These are phyloP conservation scores for Quercus dentata DNA, from an alignment of 306 rosid species.

Conservation along the genomic window DNA sequence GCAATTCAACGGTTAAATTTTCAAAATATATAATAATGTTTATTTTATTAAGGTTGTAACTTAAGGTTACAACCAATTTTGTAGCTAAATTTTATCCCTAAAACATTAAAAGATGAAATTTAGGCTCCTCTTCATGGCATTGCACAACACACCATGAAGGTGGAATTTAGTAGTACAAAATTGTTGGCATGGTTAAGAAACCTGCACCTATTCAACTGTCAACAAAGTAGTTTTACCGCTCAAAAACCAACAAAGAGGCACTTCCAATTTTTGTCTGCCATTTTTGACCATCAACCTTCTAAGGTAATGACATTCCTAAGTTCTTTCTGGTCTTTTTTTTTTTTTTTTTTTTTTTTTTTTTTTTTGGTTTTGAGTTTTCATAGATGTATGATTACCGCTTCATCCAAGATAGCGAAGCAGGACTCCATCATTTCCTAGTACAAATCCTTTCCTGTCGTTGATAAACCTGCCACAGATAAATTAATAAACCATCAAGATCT, in stretches of 20 bases:
- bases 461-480: constrained; percentile 58
- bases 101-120: background rate
- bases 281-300: background rate
- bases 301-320: background rate
- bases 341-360: background rate
- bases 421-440: constrained; percentile 93
- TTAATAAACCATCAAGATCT: constrained; percentile 7
- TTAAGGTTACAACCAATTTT: no score
- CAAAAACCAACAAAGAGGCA: background rate
- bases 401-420: constrained; percentile 93
- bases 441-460: constrained; percentile 82
- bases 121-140: constrained; percentile 20
- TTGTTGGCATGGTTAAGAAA: constrained; percentile 20
- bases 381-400: constrained; percentile 12
- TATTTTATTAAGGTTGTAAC: no score
- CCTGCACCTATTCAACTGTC: constrained; percentile 20
- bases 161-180: constrained; percentile 28
- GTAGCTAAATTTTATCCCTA: no score
- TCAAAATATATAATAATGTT: no score
- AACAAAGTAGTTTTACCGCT: background rate
- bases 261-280: background rate
- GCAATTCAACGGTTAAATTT: no score
- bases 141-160: background rate
- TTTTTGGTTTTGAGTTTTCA: no score
- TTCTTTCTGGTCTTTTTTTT: no score